These are phyloP conservation scores for Chrysanthemum seticuspe DNA, from an alignment of 129 eudicot genomes.

Conservation along the genomic window DNA sequence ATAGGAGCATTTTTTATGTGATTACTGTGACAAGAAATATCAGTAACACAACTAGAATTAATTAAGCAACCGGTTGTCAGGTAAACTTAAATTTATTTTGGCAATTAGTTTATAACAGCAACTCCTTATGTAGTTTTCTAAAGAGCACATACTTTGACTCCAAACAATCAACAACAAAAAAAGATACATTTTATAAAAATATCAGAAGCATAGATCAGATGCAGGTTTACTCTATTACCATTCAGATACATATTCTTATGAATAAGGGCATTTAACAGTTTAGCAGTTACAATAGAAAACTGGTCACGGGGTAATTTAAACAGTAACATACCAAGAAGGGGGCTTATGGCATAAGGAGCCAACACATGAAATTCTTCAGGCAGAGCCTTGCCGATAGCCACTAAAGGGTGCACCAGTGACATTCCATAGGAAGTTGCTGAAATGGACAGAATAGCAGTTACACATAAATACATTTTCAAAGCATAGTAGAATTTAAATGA, in stretches of 20 bases:
- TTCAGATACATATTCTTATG: background rate
- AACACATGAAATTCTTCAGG: slow-evolving; percentile 61
- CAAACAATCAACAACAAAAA: too few species aligned
- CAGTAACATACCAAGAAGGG: slow-evolving; percentile 57
- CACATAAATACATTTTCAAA: background rate
- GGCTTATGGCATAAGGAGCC: slow-evolving; percentile 64
- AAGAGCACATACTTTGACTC: too few species aligned
- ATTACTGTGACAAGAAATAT: background rate
- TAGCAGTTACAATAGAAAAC: background rate
- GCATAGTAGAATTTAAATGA: background rate
- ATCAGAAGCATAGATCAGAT: slow-evolving; percentile 1
- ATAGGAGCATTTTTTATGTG: background rate
- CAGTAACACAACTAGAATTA: too few species aligned
- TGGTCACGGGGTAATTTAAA: background rate
- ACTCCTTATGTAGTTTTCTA: too few species aligned
- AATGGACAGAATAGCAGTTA: slow-evolving; percentile 36
- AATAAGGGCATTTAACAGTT: background rate
- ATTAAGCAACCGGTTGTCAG: too few species aligned
- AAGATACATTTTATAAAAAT: too few species aligned
- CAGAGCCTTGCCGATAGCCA: slow-evolving; percentile 50
- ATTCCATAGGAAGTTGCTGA: slow-evolving; percentile 86
- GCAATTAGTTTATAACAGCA: too few species aligned
- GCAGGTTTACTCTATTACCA: background rate
- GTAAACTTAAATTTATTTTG: too few species aligned
- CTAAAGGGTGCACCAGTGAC: slow-evolving; percentile 60